These are phyloP conservation scores for Tulasnella sp. DNA, from an alignment of 768 basidiomycete species.

Conservation along the genomic window DNA sequence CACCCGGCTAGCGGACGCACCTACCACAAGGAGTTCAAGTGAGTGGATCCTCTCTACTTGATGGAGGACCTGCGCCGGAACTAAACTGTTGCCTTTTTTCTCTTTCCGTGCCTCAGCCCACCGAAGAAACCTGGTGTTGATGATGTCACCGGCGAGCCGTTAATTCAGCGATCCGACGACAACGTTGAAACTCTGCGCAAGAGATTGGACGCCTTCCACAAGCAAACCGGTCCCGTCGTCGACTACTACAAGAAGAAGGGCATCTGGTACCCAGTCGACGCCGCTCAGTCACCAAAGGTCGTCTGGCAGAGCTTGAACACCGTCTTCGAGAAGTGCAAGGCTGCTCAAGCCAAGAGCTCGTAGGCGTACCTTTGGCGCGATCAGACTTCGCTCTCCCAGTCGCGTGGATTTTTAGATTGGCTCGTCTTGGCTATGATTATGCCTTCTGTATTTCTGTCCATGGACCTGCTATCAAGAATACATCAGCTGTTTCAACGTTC, in stretches of 20 bases:
- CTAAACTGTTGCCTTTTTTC: not conserved
- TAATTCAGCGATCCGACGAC: slow-evolving; percentile 96
- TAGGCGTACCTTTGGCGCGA: not conserved
- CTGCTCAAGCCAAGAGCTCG: not conserved
- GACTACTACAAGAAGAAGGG: slow-evolving; percentile 91
- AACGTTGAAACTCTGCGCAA: slow-evolving; percentile 91
- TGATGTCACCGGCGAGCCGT: slow-evolving; percentile 89
- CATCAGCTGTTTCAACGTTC: not conserved
- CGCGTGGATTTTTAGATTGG: too few species aligned
- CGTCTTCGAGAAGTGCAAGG: slow-evolving; percentile 44
- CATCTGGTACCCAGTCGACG: slow-evolving; percentile 85
- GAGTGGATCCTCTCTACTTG: slow-evolving; percentile 26
- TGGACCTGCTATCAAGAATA: not conserved
- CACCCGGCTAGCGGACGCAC: slow-evolving; percentile 82
- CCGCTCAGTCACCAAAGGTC: slow-evolving; percentile 80
- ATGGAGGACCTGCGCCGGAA: not conserved
- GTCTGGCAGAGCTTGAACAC: slow-evolving; percentile 79
- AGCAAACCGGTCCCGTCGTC: slow-evolving; percentile 89
- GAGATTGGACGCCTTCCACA: slow-evolving; percentile 79
- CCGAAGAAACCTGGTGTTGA: slow-evolving; percentile 94
- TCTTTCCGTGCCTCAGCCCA: slow-evolving; percentile 44
- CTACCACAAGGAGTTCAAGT: slow-evolving; percentile 95
- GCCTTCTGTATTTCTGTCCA: not conserved
- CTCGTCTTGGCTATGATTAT: not conserved
- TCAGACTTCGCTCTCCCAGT: too few species aligned